A percentile compares a stretch with the other conserved stretches of the same genome.
phyloP scores from a whole-genome alignment of 345 rosid genomes.

The Xanthoceras sorbifolium region DNA sequence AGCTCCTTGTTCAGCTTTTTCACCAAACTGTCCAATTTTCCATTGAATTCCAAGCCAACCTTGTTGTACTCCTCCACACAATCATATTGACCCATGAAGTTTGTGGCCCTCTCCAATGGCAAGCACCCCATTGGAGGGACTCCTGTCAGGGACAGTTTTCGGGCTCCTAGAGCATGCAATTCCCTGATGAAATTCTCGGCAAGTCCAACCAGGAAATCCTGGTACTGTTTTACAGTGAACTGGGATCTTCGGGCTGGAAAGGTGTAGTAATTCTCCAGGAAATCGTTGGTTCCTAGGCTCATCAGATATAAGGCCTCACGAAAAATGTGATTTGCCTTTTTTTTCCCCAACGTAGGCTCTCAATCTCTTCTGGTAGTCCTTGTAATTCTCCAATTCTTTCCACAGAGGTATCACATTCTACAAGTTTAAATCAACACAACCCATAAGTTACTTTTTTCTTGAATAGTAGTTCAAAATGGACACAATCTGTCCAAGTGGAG shows the following conservation, averaged over 20 bases:
- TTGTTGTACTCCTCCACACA: constrained; percentile 47
- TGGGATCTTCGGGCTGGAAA: constrained; percentile 37
- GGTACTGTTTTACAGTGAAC: constrained; percentile 36
- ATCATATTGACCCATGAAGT: constrained; percentile 28
- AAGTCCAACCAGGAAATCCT: constrained; percentile 48
- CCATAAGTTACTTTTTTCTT: too few relatives aligned
- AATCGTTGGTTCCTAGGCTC: constrained; percentile 72
- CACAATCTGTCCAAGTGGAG: too few relatives aligned
- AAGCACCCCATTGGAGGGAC: constrained; percentile 76
- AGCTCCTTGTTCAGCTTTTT: constrained; percentile 47
- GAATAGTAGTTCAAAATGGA: too few relatives aligned
- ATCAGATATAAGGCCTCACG: constrained; percentile 44
- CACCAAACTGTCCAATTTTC: constrained; percentile 37
- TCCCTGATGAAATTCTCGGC: constrained; percentile 38
- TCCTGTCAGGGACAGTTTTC: constrained; percentile 57
- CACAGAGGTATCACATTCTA: constrained; percentile 71
- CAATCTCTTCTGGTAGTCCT: constrained; percentile 48
- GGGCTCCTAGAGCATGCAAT: constrained; percentile 46
- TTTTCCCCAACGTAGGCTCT: constrained; percentile 42
- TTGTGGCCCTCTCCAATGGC: constrained; percentile 63
- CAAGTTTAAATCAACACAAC: constrained; percentile 5
- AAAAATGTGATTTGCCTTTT: constrained; percentile 33
- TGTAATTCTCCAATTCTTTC: constrained; percentile 56
- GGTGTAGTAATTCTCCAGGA: constrained; percentile 60
- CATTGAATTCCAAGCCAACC: constrained; percentile 54